phyloP scores from a whole-genome alignment of 495 filamentous ascomycete species.

The Mytilinidion resinicola region DNA sequence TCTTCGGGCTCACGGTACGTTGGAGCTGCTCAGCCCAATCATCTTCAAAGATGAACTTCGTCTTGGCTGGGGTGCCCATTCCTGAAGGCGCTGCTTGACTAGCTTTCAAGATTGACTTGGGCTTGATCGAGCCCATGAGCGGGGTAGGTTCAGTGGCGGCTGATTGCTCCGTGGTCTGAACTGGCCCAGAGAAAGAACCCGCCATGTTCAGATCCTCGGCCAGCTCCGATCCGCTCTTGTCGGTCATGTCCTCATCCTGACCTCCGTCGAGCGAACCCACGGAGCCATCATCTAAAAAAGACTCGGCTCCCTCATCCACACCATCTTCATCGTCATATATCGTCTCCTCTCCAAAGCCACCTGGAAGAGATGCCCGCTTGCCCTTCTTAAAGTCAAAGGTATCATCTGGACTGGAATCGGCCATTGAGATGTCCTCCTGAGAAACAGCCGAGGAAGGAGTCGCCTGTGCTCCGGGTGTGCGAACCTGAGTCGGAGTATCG shows the following conservation, averaged over 20 bases:
- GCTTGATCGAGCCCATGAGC: slow-evolving; percentile 39
- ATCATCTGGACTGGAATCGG: slow-evolving; percentile 58
- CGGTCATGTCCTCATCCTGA: slow-evolving; percentile 52
- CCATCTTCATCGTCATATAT: slow-evolving; percentile 42
- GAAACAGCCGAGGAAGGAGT: slow-evolving; percentile 28
- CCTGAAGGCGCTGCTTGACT: slow-evolving; percentile 10
- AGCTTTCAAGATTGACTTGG: slow-evolving; percentile 45
- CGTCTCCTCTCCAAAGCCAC: slow-evolving; percentile 63
- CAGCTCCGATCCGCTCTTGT: slow-evolving; percentile 58
- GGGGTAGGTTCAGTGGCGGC: slow-evolving; percentile 13
- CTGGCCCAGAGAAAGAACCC: slow-evolving; percentile 60
- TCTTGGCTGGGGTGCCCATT: slow-evolving; percentile 32
- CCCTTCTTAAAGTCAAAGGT: slow-evolving; percentile 77
- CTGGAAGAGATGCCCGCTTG: slow-evolving; percentile 54
- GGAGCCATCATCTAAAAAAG: slow-evolving; percentile 89
- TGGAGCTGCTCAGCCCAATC: slow-evolving; percentile 91
- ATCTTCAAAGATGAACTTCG: slow-evolving; percentile 45
- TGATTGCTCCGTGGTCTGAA: slow-evolving; percentile 59
- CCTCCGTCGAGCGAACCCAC: slow-evolving; percentile 71
- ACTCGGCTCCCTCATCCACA: slow-evolving; percentile 40
- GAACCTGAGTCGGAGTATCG: slow-evolving; percentile 52
- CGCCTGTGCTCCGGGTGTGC: slow-evolving; percentile 18
- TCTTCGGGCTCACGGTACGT: slow-evolving; percentile 83
- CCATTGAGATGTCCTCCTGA: slow-evolving; percentile 25
- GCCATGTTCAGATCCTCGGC: slow-evolving; percentile 72